Base-by-base conservation (phyloP, 331 rosid genomes). In the Arachis monticola region DNA sequence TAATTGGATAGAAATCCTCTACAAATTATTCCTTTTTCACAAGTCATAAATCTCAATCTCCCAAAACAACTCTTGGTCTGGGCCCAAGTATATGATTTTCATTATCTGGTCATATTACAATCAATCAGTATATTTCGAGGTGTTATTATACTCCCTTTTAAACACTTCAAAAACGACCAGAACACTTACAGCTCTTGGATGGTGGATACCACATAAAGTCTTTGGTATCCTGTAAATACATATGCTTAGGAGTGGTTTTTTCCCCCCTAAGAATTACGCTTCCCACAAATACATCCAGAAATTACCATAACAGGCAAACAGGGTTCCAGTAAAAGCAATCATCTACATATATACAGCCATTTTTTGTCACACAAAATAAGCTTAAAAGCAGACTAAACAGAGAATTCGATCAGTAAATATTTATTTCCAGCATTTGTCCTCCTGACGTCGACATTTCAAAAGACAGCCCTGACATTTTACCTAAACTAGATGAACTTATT, bases 401-500 rank as follows among this genome's bases (percentile, higher is more conserved):
- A 2, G 13, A 14, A 69, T 61, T 42, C 59, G 41, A 70, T 30
- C 41, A 68, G 38, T 52, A 13, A 52, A 17, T 3, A 62, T 30
- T 70, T 55, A 55, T 62, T 69, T 55, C 76, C 55, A 2, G 13
- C 9, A 51, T 41, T 31, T 51, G 42, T 14, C 8, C 22, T 14
- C 47, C 14, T 1, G 22, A 8, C 7, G 59, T 58, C 57, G 31
- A 46, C 51, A 48, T 30, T 63, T 53, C 52, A 51, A 50, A 67
- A 47, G 42, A 64, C 22, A 56, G 56, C 63, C 67, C 12, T 52
- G 58, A 9, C 30, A 67, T n/a, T 38, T 17, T 35, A 75, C 44
- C 65, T 27, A 58, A 47, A 48, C 74, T 4, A 72, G 44, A 67
- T 52, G 76, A 75, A 60, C 60, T 35, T 32, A 10, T 59, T 78